A percentile compares a stretch with the other conserved stretches of the same genome.
Evolutionary conservation across 2,329 filamentous ascomycete genomes (phyloP).

Genomic region (Dothideomycetidae sp.): DNA sequence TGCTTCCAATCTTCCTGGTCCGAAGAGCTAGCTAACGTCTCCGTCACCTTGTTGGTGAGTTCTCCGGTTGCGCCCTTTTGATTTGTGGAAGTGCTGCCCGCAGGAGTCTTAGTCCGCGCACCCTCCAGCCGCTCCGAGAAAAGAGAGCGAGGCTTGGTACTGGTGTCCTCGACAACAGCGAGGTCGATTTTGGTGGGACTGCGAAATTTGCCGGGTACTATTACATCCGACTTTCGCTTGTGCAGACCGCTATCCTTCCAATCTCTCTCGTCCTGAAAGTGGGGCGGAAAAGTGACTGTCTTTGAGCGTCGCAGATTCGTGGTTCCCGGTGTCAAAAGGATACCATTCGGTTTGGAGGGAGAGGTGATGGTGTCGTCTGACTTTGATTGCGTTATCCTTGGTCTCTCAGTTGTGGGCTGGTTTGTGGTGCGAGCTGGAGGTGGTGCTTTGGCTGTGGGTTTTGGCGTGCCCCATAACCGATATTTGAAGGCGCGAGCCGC

Average conservation of each 20-base stretch:
- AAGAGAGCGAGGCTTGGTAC: constrained; percentile 26
- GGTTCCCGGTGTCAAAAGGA: constrained; percentile 50
- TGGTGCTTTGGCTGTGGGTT: constrained; percentile 32
- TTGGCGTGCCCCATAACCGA: constrained; percentile 49
- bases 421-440: constrained; percentile 7
- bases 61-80: constrained; percentile 3
- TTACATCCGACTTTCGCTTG: constrained; percentile 33
- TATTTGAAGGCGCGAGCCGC: constrained; percentile 53
- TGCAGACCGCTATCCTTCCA: constrained; percentile 31
- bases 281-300: constrained; percentile 42
- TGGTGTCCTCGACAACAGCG: constrained; percentile 13
- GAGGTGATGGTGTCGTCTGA: constrained; percentile 2
- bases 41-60: neutral
- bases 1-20: constrained; percentile 57
- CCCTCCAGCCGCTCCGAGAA: constrained; percentile 30
- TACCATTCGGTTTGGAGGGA: constrained; percentile 40
- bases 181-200: constrained; percentile 33
- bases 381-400: neutral
- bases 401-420: neutral
- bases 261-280: constrained; percentile 39
- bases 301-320: constrained; percentile 39
- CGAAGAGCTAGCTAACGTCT: neutral
- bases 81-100: constrained; percentile 23
- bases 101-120: constrained; percentile 33
- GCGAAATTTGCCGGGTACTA: constrained; percentile 35